Evolutionary conservation across 1,139 yeast species (phyloP).

Genomic region (Lodderomyces oxycetoniae): DNA sequence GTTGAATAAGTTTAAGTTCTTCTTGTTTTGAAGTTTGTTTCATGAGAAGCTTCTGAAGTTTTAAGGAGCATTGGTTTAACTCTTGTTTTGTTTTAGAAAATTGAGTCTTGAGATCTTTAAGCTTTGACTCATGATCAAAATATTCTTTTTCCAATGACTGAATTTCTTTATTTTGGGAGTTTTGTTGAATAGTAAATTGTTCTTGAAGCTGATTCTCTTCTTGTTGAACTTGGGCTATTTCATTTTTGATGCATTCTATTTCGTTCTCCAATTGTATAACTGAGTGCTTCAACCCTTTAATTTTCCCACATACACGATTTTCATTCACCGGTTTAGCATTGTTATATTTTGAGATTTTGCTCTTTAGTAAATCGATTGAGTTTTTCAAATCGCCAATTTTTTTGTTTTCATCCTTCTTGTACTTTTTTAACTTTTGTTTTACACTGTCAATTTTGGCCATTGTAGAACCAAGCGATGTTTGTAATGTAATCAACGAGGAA

Average conservation of each 20-base stretch:
- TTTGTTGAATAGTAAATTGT: constrained; percentile 21
- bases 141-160: constrained; percentile 22
- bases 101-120: constrained; percentile 20
- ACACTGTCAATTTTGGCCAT: constrained; percentile 50
- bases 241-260: constrained; percentile 23
- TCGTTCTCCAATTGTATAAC: constrained; percentile 40
- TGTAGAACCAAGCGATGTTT: constrained; percentile 58
- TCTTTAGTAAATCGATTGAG: constrained; percentile 54
- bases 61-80: constrained; percentile 18
- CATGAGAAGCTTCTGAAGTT: constrained; percentile 24
- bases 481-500: constrained; percentile 56
- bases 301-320: constrained; percentile 33
- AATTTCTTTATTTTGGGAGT: constrained; percentile 20
- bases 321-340: constrained; percentile 23
- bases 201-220: constrained; percentile 18
- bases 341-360: constrained; percentile 39
- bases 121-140: constrained; percentile 23
- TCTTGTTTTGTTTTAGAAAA: constrained; percentile 25
- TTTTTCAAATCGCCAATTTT: constrained; percentile 47
- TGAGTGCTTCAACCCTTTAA: constrained; percentile 40
- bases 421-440: constrained; percentile 49
- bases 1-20: constrained; percentile 23
- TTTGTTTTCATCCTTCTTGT: constrained; percentile 60
- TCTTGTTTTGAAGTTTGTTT: constrained; percentile 24
- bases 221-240: constrained; percentile 18